phyloP scores from a whole-genome alignment of 306 rosid species.

The Casuarina equisetifolia region DNA sequence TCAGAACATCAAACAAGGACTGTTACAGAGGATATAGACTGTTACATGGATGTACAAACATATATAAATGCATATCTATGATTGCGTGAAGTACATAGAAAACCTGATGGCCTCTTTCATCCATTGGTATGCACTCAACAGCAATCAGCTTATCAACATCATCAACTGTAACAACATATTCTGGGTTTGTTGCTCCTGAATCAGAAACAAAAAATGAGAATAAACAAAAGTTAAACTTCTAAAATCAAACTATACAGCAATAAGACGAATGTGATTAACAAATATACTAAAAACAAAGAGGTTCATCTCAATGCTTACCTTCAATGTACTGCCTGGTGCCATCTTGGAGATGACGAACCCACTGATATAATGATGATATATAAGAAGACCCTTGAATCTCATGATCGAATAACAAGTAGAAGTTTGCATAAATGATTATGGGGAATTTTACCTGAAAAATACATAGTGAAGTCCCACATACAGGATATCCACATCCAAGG shows the following conservation, averaged over 20 bases:
- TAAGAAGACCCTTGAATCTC: conserved; percentile 15
- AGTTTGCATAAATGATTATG: conserved; percentile 10
- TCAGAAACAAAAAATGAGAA: conserved; percentile 14
- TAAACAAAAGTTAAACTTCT: conserved; percentile 13
- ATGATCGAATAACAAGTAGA: conserved; percentile 12
- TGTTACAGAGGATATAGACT: not conserved
- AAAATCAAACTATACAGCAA: conserved; percentile 8
- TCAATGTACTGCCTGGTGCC: conserved; percentile 95
- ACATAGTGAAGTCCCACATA: conserved; percentile 86
- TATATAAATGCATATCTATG: conserved; percentile 2
- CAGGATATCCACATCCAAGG: conserved; percentile 95
- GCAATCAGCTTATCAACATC: conserved; percentile 91
- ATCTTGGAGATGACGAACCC: conserved; percentile 97
- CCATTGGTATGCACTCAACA: conserved; percentile 98
- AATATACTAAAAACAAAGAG: not conserved
- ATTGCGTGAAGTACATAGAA: conserved; percentile 24
- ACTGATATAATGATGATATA: conserved; percentile 47
- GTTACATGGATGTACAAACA: conserved; percentile 4
- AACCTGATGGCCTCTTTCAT: conserved; percentile 93
- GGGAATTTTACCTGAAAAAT: conserved; percentile 82
- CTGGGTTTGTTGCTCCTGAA: conserved; percentile 98
- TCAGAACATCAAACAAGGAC: not conserved
- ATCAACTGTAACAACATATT: conserved; percentile 86
- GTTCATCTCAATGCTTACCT: conserved; percentile 50
- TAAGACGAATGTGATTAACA: conserved; percentile 5